Conservation (phyloP, 441 rosid species). For the Omphalea diandra region DNA sequence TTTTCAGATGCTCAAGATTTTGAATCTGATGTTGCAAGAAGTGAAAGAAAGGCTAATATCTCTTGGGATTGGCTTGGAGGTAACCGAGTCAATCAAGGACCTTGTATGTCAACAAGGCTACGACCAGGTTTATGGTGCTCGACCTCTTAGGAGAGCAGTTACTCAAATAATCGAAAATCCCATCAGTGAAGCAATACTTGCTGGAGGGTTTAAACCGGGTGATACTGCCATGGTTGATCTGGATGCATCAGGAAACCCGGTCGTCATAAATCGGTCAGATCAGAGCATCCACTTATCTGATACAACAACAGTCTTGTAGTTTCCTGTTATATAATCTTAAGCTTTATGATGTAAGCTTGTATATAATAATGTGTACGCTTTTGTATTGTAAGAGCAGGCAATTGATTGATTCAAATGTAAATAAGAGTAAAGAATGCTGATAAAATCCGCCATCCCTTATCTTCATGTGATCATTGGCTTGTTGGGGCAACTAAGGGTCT, state of each 20-base stretch:
- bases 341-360: neutral
- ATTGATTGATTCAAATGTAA: constrained; percentile 29
- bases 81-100: constrained; percentile 70
- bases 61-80: constrained; percentile 82
- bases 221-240: constrained; percentile 72
- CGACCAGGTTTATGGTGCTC: constrained; percentile 73
- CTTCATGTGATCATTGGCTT: too few species aligned
- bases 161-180: constrained; percentile 79
- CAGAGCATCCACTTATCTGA: constrained; percentile 51
- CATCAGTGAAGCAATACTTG: constrained; percentile 80
- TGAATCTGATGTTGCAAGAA: constrained; percentile 81
- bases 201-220: constrained; percentile 70
- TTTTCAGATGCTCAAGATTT: constrained; percentile 77
- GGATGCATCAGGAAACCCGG: constrained; percentile 77
- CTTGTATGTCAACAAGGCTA: constrained; percentile 82
- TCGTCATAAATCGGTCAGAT: constrained; percentile 48
- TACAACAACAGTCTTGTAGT: constrained; percentile 39
- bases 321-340: constrained; percentile 1
- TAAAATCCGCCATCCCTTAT: too few species aligned
- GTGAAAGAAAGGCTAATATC: constrained; percentile 75
- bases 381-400: constrained; percentile 12
- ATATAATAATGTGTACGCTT: constrained; percentile 23
- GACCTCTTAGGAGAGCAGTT: constrained; percentile 85
- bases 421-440: constrained; percentile 12
- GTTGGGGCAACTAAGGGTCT: too few species aligned